Evolutionary conservation across 176 grass and related monocot genomes (phyloP).

Genomic region (Raddia guianensis): DNA sequence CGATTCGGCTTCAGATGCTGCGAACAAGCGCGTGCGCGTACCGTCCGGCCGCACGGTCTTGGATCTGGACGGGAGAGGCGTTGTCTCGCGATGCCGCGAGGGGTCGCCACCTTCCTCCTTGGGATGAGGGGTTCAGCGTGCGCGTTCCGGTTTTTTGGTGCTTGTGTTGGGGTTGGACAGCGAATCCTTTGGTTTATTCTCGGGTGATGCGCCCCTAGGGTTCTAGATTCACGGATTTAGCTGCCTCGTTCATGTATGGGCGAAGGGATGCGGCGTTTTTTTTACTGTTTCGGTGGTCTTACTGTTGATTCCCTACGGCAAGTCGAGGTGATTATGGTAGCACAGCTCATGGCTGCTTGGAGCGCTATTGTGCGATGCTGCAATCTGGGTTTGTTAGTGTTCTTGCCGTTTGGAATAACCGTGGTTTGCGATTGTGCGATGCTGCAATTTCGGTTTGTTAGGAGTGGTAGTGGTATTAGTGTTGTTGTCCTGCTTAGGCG

Average conservation of each 20-base stretch:
- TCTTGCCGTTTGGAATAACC: too few species aligned
- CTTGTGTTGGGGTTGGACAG: background rate
- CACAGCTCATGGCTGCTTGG: background rate
- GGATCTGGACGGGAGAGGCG: slow-evolving; percentile 21
- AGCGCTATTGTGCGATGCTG: background rate
- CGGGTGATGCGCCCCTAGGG: slow-evolving; percentile 23
- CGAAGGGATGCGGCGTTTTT: background rate
- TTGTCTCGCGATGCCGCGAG: background rate
- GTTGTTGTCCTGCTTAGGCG: background rate
- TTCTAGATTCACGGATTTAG: background rate
- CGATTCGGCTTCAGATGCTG: background rate
- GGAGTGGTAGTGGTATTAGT: background rate
- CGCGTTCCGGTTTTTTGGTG: background rate
- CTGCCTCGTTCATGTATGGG: background rate
- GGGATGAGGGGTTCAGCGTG: background rate
- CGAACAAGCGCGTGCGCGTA: background rate
- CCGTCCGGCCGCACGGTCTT: background rate
- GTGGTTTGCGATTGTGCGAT: background rate
- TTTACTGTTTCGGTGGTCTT: background rate
- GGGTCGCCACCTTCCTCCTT: background rate
- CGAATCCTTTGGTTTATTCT: background rate
- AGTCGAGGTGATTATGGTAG: background rate
- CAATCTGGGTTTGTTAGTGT: background rate
- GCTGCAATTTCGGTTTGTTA: background rate
- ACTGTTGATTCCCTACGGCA: background rate